These are phyloP conservation scores for Diaporthe sp. DNA, from an alignment of 2,329 filamentous ascomycete genomes.

Conservation along the genomic window DNA sequence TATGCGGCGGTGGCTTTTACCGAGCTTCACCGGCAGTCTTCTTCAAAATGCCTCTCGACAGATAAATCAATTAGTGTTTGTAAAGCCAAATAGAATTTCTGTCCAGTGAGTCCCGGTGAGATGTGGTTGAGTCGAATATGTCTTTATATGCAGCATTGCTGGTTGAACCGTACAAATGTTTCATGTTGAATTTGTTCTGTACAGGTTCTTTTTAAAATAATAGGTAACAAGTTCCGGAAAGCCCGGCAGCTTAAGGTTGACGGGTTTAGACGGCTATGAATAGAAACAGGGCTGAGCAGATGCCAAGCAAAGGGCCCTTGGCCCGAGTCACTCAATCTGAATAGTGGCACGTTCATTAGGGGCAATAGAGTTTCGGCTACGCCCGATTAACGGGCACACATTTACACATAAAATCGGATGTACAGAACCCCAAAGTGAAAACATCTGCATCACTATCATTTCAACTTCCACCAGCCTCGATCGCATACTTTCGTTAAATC, in stretches of 20 bases:
- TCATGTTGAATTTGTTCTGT: neutral
- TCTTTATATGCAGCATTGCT: no score
- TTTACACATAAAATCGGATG: neutral
- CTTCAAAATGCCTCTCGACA: no score
- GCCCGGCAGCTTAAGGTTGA: neutral
- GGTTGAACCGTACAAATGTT: no score
- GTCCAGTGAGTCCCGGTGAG: no score
- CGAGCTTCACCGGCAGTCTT: no score
- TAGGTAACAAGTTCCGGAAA: neutral
- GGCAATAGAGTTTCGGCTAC: constrained; percentile 21
- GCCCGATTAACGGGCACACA: neutral
- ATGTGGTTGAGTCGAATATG: no score
- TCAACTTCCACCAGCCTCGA: neutral
- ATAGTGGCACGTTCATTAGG: constrained; percentile 10
- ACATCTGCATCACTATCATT: neutral
- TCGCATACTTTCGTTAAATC: constrained; percentile 10
- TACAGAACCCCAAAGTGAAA: neutral
- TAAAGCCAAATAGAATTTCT: no score
- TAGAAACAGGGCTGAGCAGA: constrained; percentile 18
- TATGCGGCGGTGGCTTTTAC: no score
- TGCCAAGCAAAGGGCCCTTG: neutral
- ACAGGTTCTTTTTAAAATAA: accelerated
- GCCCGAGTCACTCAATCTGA: neutral
- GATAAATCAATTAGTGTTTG: no score
- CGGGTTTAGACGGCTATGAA: constrained; percentile 16